These are phyloP conservation scores for Fomes fomentarius DNA, from an alignment of 1,284 basidiomycete species.

Conservation along the genomic window DNA sequence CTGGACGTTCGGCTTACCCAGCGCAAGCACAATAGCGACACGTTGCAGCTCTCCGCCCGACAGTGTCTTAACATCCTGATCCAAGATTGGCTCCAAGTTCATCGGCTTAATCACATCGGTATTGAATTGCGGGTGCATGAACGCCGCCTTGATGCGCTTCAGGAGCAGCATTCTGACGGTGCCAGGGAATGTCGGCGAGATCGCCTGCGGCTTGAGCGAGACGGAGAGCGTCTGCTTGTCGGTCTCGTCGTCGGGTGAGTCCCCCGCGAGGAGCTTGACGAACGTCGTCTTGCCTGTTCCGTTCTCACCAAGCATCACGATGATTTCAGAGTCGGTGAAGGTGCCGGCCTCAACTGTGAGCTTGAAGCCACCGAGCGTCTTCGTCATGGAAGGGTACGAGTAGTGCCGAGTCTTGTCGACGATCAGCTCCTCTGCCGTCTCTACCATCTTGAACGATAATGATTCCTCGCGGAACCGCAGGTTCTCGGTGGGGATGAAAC, in stretches of 20 bases:
- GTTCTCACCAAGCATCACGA: conserved; percentile 97
- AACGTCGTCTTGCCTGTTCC: conserved; percentile 98
- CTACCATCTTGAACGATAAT: conserved; percentile 94
- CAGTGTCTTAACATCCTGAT: conserved; percentile 94
- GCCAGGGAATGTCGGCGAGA: conserved; percentile 94
- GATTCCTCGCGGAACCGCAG: conserved; percentile 95
- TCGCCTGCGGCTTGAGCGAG: conserved; percentile 95
- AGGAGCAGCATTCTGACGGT: conserved; percentile 90
- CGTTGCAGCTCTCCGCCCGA: conserved; percentile 97
- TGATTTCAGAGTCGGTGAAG: conserved; percentile 96
- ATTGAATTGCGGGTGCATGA: conserved; percentile 98
- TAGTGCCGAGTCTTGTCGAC: conserved; percentile 86
- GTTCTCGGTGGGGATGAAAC: conserved; percentile 98
- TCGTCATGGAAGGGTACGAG: conserved; percentile 92
- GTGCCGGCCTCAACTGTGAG: conserved; percentile 85
- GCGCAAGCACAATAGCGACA: conserved; percentile 90
- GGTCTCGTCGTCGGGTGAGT: conserved; percentile 82
- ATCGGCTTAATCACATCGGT: conserved; percentile 96
- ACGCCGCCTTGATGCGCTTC: conserved; percentile 91
- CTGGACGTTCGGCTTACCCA: conserved; percentile 81
- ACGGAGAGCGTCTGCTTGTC: conserved; percentile 83
- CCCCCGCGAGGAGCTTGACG: conserved; percentile 89
- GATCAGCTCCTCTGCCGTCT: conserved; percentile 87
- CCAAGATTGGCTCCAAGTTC: conserved; percentile 90
- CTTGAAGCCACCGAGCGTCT: conserved; percentile 93